Evolutionary conservation across 257 asterid genomes (phyloP), one percentile per base, ranked within the genome.

Genomic region (Primulina tabacum): DNA sequence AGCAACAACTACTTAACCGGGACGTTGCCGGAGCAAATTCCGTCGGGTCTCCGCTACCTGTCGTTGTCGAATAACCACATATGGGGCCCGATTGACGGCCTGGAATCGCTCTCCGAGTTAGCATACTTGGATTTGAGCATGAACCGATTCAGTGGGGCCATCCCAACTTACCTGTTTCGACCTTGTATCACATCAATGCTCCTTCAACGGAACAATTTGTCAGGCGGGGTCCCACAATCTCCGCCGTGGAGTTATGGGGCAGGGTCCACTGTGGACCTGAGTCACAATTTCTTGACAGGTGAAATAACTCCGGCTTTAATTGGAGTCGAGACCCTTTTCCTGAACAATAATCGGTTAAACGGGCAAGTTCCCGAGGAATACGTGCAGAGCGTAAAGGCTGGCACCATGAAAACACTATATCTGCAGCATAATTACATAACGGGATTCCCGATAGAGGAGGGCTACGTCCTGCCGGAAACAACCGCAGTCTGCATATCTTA

Each of bases 131-230:
- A 90, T 81, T 76, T 90, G 79, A 88, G 96, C 87, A 73, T 78
- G 85, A 90, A 90, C 82, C 80, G 59, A 0, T 79, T 88, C 52
- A 74, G 83, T 77, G 97, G 97, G 81, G 70, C 91, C 84, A 73
- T 90, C 43, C 96, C 97, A 0, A 11, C 61, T 29, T 40, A 83
- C 28, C 67, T 86, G 17, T 78, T 88, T 60, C 85, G 86, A 24
- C 77, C 87, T 16, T 35, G 79, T 7, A 74, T 90, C 74, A 73
- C 82, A 67, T 83, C 94, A 64, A 65, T 90, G 58, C 78, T 83
- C 34, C 92, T 90, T 81, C 97, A 90, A 81, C 90, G 97, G 94
- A 90, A 90, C 87, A 86, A 90, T 79, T 81, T 90, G 3, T 77
- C 97, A 0, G 97, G 97, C 5, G 73, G 76, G 63, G 75, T 90